Evolutionary conservation across 2,329 filamentous ascomycete species (phyloP).

Genomic region (Didymella glomerata): DNA sequence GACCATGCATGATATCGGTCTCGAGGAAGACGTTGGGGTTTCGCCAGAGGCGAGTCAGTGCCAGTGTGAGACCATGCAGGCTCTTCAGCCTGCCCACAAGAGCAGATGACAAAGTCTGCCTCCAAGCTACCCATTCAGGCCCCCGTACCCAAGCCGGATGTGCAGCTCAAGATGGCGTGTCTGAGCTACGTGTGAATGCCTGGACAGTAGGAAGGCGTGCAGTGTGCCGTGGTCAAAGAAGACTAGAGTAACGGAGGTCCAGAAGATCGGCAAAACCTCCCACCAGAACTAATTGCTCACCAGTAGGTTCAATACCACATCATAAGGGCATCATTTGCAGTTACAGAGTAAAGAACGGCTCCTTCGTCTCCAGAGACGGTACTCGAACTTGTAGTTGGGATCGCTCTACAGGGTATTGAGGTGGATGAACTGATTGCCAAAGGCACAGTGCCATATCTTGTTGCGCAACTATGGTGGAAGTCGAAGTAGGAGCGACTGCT

Average conservation of each 20-base stretch:
- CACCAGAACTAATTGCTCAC: background rate
- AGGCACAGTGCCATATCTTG: background rate
- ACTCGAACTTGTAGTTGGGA: background rate
- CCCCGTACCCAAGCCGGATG: background rate
- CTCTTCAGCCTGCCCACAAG: background rate
- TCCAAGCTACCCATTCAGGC: background rate
- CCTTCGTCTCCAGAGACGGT: background rate
- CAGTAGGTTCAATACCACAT: background rate
- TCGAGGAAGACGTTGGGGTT: background rate
- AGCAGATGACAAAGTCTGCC: background rate
- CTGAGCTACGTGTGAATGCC: background rate
- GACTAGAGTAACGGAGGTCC: background rate
- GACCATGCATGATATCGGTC: background rate
- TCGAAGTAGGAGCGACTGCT: background rate
- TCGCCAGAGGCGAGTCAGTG: background rate
- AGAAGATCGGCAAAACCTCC: background rate
- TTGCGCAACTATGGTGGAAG: conserved; percentile 1
- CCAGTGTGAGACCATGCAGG: background rate
- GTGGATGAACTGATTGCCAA: background rate
- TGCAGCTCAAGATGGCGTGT: background rate
- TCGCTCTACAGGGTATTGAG: background rate
- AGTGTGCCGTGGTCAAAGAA: background rate
- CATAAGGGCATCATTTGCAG: background rate
- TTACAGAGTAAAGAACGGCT: background rate
- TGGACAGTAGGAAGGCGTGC: background rate